Evolutionary conservation across 371 early-diverging fungal species (phyloP), one percentile per base, ranked within the genome.

Genomic region (Dichotomocladium elegans): DNA sequence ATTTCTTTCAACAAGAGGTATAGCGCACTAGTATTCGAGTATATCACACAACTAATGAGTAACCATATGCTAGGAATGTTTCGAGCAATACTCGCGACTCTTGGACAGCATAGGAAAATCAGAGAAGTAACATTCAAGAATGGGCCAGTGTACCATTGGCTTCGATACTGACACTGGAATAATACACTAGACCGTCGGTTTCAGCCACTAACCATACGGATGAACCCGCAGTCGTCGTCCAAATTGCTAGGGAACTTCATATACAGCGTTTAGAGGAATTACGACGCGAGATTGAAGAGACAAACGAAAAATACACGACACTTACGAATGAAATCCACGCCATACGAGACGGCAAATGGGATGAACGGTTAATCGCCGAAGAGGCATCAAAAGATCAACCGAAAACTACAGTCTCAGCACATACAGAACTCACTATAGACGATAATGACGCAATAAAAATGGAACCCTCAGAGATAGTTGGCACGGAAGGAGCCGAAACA

Each of bases 341-440:
- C 4, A 79, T 83, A 44, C 72, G 72, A n/a, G 66, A 64, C 28
- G 83, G 83, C 14, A 76, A 74, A 61, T 81, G 80, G 83, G 83
- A 83, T 31, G 57, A 49, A 27, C 69, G 67, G 48, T 55, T 83
- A 21, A n/a, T 37, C 21, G 37, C 37, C 5, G 21, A 37, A 12
- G 37, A 35, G 14, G 11, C 11, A 35, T 35, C 35, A 35, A 37
- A 37, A 21, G 37, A 37, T n/a, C 37, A 15, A 37, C n/a, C n/a
- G n/a, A n/a, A n/a, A n/a, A n/a, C n/a, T n/a, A n/a, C n/a, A n/a
- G n/a, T n/a, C n/a, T n/a, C n/a, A n/a, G n/a, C n/a, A n/a, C n/a
- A n/a, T n/a, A n/a, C n/a, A n/a, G n/a, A n/a, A n/a, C n/a, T n/a
- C n/a, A n/a, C n/a, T n/a, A n/a, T n/a, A n/a, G n/a, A n/a, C n/a